Conservation (phyloP, 768 basidiomycete species). For the Hericium coralloides region DNA sequence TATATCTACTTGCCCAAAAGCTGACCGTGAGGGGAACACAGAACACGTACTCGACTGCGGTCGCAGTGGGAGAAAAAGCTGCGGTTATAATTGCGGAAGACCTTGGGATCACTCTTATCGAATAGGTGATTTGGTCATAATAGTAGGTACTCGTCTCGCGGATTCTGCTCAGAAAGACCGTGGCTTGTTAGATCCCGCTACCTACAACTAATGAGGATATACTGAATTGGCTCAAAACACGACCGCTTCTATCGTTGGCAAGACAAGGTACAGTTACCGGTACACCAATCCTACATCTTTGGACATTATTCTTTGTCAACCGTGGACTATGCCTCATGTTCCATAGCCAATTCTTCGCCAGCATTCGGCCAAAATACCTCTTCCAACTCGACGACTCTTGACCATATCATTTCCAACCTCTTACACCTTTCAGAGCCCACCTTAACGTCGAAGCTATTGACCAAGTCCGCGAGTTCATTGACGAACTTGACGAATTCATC, state of each 20-base stretch:
- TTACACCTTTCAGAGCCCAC: conserved; percentile 27
- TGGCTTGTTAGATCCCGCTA: no score
- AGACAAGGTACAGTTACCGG: no score
- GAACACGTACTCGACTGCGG: conserved; percentile 37
- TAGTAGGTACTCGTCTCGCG: no score
- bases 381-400: conserved; percentile 51
- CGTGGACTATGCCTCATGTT: no score
- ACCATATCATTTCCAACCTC: conserved; percentile 45
- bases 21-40: background rate
- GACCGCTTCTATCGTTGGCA: no score
- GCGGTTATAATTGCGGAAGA: conserved; percentile 52
- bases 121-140: no score
- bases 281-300: no score
- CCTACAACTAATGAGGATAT: no score
- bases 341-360: conserved; percentile 24
- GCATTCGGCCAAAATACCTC: conserved; percentile 48
- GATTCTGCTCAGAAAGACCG: no score
- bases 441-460: conserved; percentile 33
- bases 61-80: conserved; percentile 52
- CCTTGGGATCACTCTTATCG: conserved; percentile 20
- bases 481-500: conserved; percentile 48
- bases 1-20: conserved; percentile 11
- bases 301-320: no score
- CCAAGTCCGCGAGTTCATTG: conserved; percentile 35
- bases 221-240: no score